Evolutionary conservation across 768 basidiomycete genomes (phyloP), one percentile per base, ranked within the genome.

Genomic region (Leccinum longicurvipes): DNA sequence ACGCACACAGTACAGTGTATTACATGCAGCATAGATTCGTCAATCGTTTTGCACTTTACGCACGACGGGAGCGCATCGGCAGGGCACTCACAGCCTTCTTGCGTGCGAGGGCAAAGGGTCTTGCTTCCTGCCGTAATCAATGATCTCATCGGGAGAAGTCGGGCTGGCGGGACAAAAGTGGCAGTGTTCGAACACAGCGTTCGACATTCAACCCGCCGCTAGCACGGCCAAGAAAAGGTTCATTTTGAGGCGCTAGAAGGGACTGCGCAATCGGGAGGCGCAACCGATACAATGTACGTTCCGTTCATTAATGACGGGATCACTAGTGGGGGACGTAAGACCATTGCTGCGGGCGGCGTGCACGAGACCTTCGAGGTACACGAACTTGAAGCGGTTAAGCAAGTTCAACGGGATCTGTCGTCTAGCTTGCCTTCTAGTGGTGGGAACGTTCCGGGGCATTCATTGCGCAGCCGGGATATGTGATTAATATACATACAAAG

Each of bases 121-220:
- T 50, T 53, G 48, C 23, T 29, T 6, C 17, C 29, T 67, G 49
- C 51, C 63, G 65, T 65, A 52, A 65, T 32, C 15, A 28, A 39
- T 50, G 34, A 54, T 23, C 25, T 55, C 28, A 36, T n/a, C 39
- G 8, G 23, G 31, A 11, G 19, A 12, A 34, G 14, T 34, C 34
- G 25, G 25, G 28, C 10, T 34, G 21, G 3, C 34, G 17, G n/a
- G 34, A 36, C 34, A 36, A 36, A 34, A 36, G 24, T 42, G 36
- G 9, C 36, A n/a, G n/a, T n/a, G 36, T n/a, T 9, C 15, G 4
- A 15, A 32, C 65, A 67, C 57, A 57, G 65, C 64, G 27, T 36
- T 12, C 29, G 7, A 36, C 11, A 19, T 19, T 14, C 24, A 53
- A 56, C 19, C 46, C 21, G 47, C 36, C 46, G 58, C 45, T 49